A percentile compares a stretch with the other conserved stretches of the same genome.
Conservation (phyloP, 305 asterid genomes). For the Salvia sclarea region DNA sequence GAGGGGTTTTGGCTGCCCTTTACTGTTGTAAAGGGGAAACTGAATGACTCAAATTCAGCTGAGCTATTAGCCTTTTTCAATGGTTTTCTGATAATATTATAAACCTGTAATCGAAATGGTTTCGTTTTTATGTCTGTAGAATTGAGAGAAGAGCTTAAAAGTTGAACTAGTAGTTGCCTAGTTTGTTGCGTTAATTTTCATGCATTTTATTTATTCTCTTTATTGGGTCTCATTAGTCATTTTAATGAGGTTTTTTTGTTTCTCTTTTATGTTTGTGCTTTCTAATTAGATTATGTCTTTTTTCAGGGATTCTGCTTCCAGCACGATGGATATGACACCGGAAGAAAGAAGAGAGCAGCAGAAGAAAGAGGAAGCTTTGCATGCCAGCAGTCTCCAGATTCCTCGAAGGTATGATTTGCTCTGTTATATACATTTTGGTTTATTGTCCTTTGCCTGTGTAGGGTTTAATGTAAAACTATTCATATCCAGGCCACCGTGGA, state of each 20-base stretch:
- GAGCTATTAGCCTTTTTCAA: background rate
- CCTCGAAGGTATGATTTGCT: slow-evolving; percentile 72
- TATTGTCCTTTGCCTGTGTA: slow-evolving; percentile 7
- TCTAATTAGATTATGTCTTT: slow-evolving; percentile 12
- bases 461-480: slow-evolving; percentile 30
- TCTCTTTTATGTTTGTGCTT: background rate
- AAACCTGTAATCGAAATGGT: background rate
- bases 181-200: background rate
- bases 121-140: background rate
- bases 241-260: too few species aligned
- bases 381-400: slow-evolving; percentile 88
- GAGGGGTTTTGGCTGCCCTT: background rate
- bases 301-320: slow-evolving; percentile 65
- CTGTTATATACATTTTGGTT: background rate
- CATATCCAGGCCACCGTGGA: slow-evolving; percentile 80
- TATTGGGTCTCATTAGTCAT: background rate
- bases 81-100: background rate
- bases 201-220: slow-evolving; percentile 18
- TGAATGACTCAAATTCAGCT: too few species aligned
- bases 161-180: background rate
- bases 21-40: too few species aligned
- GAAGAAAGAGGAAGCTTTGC: slow-evolving; percentile 84
- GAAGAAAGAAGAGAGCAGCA: slow-evolving; percentile 67
- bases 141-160: background rate
- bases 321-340: slow-evolving; percentile 54